These are phyloP conservation scores for Lophiotrema nucula DNA, from an alignment of 495 filamentous ascomycete genomes.

Conservation along the genomic window DNA sequence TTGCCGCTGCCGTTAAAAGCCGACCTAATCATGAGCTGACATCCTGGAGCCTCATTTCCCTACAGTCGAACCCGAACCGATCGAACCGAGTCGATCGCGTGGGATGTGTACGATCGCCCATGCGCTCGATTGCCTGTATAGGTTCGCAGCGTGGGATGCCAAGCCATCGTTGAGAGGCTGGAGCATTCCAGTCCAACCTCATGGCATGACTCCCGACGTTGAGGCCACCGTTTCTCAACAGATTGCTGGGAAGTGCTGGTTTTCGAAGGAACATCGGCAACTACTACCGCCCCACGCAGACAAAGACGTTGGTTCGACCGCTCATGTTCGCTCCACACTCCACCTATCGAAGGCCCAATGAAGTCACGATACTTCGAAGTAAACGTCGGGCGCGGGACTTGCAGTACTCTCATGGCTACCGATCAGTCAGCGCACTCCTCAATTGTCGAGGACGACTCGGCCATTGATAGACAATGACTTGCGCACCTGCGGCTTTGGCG, in stretches of 20 bases:
- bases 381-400: background rate
- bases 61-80: background rate
- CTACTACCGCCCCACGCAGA: slow-evolving; percentile 4
- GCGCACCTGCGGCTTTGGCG: too few species aligned
- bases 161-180: background rate
- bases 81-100: slow-evolving; percentile 20
- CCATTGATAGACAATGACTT: too few species aligned
- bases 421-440: too few species aligned
- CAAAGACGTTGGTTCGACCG: background rate
- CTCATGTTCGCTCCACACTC: background rate
- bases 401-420: background rate
- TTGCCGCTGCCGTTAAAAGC: slow-evolving; percentile 4
- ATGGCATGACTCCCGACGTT: background rate
- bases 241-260: background rate
- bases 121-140: slow-evolving; percentile 12
- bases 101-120: slow-evolving; percentile 19
- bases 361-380: background rate
- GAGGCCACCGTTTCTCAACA: slow-evolving; percentile 6
- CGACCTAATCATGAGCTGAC: slow-evolving; percentile 5
- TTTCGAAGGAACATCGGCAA: background rate
- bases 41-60: slow-evolving; percentile 23
- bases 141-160: slow-evolving; percentile 22
- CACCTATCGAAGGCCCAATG: background rate
- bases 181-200: slow-evolving; percentile 8
- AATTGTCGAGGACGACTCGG: too few species aligned